Conservation (phyloP, 2,329 filamentous ascomycete genomes). For the Botrytis pseudocinerea region DNA sequence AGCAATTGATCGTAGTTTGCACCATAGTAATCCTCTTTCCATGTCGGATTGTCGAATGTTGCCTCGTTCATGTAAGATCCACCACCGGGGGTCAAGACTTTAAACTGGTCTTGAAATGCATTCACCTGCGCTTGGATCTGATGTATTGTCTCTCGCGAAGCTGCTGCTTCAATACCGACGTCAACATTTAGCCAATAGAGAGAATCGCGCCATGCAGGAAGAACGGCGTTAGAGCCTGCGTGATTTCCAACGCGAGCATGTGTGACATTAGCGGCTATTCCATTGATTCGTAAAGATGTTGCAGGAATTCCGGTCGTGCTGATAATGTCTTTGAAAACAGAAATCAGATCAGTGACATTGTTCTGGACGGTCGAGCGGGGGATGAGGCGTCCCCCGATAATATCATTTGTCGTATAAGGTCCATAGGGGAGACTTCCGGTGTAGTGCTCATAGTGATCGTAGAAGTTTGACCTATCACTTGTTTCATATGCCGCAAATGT, state of each 20-base stretch:
- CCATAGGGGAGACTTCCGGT: not conserved
- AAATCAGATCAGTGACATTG: not conserved
- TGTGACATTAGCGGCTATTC: not conserved
- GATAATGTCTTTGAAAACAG: not conserved
- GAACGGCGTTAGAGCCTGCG: not conserved
- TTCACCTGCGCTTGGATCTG: not conserved
- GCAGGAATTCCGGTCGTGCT: not conserved
- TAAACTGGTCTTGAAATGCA: not conserved
- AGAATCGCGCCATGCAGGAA: slow-evolving; percentile 2
- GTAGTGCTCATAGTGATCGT: slow-evolving; percentile 1
- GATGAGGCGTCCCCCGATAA: not conserved
- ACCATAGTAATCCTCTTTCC: not conserved
- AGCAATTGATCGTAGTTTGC: not conserved
- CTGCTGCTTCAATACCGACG: not conserved
- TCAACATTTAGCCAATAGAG: not conserved
- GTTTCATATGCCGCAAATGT: slow-evolving; percentile 5
- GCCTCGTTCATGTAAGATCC: not conserved
- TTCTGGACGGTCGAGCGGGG: not conserved
- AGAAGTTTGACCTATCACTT: not conserved
- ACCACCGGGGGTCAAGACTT: not conserved
- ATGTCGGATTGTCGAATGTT: not conserved
- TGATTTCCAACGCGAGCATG: not conserved
- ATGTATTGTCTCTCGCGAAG: not conserved
- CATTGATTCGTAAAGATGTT: not conserved
- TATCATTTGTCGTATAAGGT: not conserved